phyloP scores from a whole-genome alignment of 257 asterid species.

The Solanum pimpinellifolium region DNA sequence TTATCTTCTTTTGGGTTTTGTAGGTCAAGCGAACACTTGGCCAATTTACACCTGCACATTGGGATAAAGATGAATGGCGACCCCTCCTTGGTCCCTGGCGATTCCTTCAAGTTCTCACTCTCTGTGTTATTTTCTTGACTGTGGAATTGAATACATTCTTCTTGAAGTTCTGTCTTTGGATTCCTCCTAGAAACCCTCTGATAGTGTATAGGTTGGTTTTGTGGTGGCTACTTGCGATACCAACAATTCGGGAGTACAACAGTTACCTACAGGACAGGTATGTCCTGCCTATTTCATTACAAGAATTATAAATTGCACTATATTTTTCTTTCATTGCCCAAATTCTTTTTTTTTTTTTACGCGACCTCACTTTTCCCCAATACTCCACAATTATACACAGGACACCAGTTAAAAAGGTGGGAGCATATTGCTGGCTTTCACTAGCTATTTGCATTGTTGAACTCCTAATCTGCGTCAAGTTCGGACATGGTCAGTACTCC shows the following conservation, averaged over 20 bases:
- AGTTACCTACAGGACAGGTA: constrained; percentile 90
- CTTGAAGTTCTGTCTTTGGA: constrained; percentile 91
- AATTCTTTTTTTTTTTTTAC: neutral
- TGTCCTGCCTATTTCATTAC: neutral
- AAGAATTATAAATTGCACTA: neutral
- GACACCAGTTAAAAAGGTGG: constrained; percentile 71
- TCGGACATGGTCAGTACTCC: constrained; percentile 57
- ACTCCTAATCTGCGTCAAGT: constrained; percentile 82
- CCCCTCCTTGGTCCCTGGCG: constrained; percentile 95
- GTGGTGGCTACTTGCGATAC: constrained; percentile 96
- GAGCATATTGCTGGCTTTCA: constrained; percentile 90
- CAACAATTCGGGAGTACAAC: constrained; percentile 92
- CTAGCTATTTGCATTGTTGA: constrained; percentile 90
- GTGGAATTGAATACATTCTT: constrained; percentile 94
- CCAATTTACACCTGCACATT: constrained; percentile 87
- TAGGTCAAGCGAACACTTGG: constrained; percentile 87
- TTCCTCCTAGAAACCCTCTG: constrained; percentile 90
- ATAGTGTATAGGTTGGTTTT: constrained; percentile 68
- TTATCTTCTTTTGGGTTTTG: neutral
- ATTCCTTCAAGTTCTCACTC: constrained; percentile 78
- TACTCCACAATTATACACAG: constrained; percentile 18
- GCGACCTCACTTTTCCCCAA: neutral
- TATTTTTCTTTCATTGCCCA: neutral
- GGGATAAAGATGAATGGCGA: constrained; percentile 99
- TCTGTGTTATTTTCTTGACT: constrained; percentile 72